Base-by-base conservation (phyloP, 1,139 yeast species). In the Pichia sp. region DNA sequence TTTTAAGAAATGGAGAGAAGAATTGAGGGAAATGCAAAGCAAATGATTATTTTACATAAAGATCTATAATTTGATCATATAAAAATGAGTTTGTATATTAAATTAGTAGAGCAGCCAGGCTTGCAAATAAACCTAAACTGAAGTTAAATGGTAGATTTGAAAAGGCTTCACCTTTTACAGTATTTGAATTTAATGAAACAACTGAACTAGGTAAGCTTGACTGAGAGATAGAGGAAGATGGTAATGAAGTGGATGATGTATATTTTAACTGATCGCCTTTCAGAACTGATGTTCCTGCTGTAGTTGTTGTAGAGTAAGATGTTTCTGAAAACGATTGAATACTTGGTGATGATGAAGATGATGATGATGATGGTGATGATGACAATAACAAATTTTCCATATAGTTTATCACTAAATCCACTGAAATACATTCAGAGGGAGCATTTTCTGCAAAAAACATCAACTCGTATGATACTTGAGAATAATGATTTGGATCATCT, bases 1-100 rank as follows among this genome's bases (percentile, higher is more conserved):
- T 47, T 84, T 84, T 57, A 72, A 66, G 45, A 61, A 67, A 10
- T 83, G 93, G 93, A 68, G 93, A 54, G 23, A 33, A 9, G 50
- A 54, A 34, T 43, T 56, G 25, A 36, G 36, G 5, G 10, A 23
- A 10, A 1, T 31, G 24, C 28, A 26, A 7, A 19, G 28, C n/a
- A 21, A 26, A 18, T 40, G 33, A 20, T 23, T 20, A 9, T 25
- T 17, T 30, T 30, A 18, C 10, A 7, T 9, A 8, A 30, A 8
- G 21, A 6, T 18, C 15, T 18, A 30, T 18, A 17, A 18, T 8
- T 7, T 22, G 10, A 22, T 8, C 9, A 10, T 22, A 22, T 8
- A 8, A 8, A 22, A 22, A 22, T 22, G 7, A 22, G 10, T 22
- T 8, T 7, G 24, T 7, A 22, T 22, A 8, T 22, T 22, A 22